Evolutionary conservation across 1,284 basidiomycete genomes (phyloP), one percentile per base, ranked within the genome.

Genomic region (Farysia itapuensis): DNA sequence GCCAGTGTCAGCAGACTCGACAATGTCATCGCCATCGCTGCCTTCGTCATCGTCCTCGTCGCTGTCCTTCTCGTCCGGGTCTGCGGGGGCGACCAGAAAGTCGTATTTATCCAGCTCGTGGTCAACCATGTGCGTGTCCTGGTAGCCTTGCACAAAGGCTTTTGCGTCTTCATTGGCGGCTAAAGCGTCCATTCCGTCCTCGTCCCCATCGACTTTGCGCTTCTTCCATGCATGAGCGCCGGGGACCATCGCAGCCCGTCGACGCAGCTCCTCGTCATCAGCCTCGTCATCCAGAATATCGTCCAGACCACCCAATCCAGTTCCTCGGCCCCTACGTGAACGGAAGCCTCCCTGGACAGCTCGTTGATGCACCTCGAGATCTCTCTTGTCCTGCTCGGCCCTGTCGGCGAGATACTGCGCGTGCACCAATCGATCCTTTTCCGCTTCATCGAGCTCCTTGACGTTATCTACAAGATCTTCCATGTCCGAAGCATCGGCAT

Each of bases 281-380:
- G 61, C 72, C 39, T 75, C 73, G 6, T 72, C 70, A 41, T 75
- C 73, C 16, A 75, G 46, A 25, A 61, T 47, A 7, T 57, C 65
- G 16, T 67, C 73, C 22, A 75, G 44, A 2, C 45, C 53, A 16
- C 49, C 53, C 11, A 48, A 24, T 5, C 51, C 63, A 1, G 29
- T 20, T 21, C 18, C 38, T 23, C 39, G 18, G 43, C 61, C 2
- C 49, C 40, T 5, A 60, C 32, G 2, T 59, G 54, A 4, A 4
- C 70, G 51, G 24, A 61, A 54, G 15, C 46, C 57, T 32, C 73
- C 69, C 31, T 60, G 52, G 14, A 50, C 39, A 4, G 67, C 73
- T 16, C 63, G 64, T 23, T 67, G 64, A 18, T 68, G 61, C n/a
- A 73, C 39, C 25, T 63, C 71, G 26, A 60, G 50, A 9, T 61